These are phyloP conservation scores for Trypanosoma congolense DNA, from an alignment of 208 protist genomes.

Conservation along the genomic window DNA sequence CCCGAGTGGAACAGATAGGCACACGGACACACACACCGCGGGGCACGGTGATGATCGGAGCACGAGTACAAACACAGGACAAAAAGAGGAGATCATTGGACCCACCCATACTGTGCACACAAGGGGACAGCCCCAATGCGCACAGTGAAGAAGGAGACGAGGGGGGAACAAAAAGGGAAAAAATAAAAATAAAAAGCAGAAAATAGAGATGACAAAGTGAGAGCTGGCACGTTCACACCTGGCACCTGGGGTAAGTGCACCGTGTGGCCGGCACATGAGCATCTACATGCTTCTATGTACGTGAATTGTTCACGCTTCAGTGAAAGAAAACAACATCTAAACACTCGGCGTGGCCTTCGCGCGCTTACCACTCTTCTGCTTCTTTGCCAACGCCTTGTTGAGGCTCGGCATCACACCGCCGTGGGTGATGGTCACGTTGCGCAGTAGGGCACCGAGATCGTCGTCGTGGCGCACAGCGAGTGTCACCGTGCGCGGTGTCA, in stretches of 20 bases:
- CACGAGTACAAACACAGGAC: no score
- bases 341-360: constrained; percentile 48
- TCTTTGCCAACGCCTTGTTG: constrained; percentile 75
- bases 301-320: neutral
- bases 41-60: no score
- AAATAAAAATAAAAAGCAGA: constrained; percentile 1
- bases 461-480: constrained; percentile 79
- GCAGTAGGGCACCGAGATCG: constrained; percentile 54
- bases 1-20: no score
- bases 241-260: neutral
- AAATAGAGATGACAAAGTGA: constrained; percentile 17
- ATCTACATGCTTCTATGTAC: constrained; percentile 5
- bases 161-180: no score
- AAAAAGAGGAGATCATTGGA: no score
- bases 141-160: no score
- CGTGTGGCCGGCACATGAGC: neutral
- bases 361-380: constrained; percentile 69
- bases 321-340: constrained; percentile 13
- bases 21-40: no score
- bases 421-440: constrained; percentile 74
- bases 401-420: constrained; percentile 80
- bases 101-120: no score
- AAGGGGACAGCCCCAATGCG: no score
- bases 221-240: neutral
- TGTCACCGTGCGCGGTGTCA: constrained; percentile 69